Conservation (phyloP, 2,329 filamentous ascomycete genomes). For the Fusarium clavum region DNA sequence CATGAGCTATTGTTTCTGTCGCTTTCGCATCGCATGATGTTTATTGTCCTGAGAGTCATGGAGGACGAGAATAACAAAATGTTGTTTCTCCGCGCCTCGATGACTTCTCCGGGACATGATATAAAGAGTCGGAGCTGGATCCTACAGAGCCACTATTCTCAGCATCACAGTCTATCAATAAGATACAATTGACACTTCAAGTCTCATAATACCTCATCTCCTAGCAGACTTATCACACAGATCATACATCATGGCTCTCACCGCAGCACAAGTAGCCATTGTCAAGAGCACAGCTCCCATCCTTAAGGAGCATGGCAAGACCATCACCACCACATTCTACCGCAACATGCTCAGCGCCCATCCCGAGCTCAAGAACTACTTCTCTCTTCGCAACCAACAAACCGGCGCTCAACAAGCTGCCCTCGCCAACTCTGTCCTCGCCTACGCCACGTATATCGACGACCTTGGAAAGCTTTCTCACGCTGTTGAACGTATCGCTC, state of each 20-base stretch:
- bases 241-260: conserved; percentile 61
- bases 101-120: conserved; percentile 35
- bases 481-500: conserved; percentile 74
- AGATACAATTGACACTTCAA: neutral
- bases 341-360: conserved; percentile 72
- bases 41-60: neutral
- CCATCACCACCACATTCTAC: conserved; percentile 81
- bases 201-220: neutral
- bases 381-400: conserved; percentile 76
- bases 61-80: conserved; percentile 22
- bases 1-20: conserved; percentile 4
- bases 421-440: conserved; percentile 75
- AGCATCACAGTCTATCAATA: conserved; percentile 22
- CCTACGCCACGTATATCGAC: conserved; percentile 80
- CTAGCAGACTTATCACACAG: neutral
- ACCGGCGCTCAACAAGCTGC: conserved; percentile 77
- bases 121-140: conserved; percentile 26
- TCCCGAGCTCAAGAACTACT: conserved; percentile 75
- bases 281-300: conserved; percentile 84
- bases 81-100: conserved; percentile 39
- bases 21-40: conserved; percentile 32
- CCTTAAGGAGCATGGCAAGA: conserved; percentile 73
- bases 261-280: conserved; percentile 72
- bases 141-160: conserved; percentile 12
- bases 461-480: conserved; percentile 70